Evolutionary conservation across 2,329 filamentous ascomycete species (phyloP).

Genomic region (Nemania diffusa): DNA sequence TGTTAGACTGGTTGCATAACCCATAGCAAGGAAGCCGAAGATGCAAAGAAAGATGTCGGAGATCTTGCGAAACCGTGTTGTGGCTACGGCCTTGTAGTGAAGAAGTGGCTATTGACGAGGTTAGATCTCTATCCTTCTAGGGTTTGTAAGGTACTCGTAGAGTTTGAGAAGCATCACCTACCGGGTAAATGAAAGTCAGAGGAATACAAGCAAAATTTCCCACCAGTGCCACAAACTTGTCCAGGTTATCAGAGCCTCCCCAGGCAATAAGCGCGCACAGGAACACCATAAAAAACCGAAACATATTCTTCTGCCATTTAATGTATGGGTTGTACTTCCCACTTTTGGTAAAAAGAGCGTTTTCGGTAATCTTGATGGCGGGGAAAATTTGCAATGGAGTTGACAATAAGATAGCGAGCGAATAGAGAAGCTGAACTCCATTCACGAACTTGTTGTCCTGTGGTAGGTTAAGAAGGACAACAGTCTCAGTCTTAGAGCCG

Average conservation of each 20-base stretch:
- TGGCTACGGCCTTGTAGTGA: slow-evolving; percentile 84
- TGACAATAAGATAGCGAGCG: slow-evolving; percentile 93
- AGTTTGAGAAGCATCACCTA: slow-evolving; percentile 62
- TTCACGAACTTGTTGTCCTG: slow-evolving; percentile 97
- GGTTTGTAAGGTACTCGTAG: not conserved
- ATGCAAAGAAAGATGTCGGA: slow-evolving; percentile 81
- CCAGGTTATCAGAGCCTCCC: slow-evolving; percentile 90
- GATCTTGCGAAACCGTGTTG: slow-evolving; percentile 71
- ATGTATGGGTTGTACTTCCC: slow-evolving; percentile 98
- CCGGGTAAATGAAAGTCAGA: slow-evolving; percentile 96
- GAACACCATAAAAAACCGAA: slow-evolving; percentile 91
- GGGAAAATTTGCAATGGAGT: slow-evolving; percentile 98
- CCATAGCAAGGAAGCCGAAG: slow-evolving; percentile 88
- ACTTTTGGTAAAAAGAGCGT: slow-evolving; percentile 90
- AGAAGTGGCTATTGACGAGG: slow-evolving; percentile 76
- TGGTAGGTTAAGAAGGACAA: slow-evolving; percentile 94
- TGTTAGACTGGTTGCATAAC: slow-evolving; percentile 89
- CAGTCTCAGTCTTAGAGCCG: slow-evolving; percentile 93
- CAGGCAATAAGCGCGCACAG: slow-evolving; percentile 89
- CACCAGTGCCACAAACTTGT: slow-evolving; percentile 96
- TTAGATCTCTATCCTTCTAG: slow-evolving; percentile 12
- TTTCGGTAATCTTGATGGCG: slow-evolving; percentile 95
- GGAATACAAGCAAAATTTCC: slow-evolving; percentile 98
- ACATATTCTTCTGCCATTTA: slow-evolving; percentile 99
- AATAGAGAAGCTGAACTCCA: slow-evolving; percentile 94